Percentiles rank a stretch among this genome's conserved stretches.
Conservation (phyloP, 257 asterid genomes). For the Nicotiana paniculata region DNA sequence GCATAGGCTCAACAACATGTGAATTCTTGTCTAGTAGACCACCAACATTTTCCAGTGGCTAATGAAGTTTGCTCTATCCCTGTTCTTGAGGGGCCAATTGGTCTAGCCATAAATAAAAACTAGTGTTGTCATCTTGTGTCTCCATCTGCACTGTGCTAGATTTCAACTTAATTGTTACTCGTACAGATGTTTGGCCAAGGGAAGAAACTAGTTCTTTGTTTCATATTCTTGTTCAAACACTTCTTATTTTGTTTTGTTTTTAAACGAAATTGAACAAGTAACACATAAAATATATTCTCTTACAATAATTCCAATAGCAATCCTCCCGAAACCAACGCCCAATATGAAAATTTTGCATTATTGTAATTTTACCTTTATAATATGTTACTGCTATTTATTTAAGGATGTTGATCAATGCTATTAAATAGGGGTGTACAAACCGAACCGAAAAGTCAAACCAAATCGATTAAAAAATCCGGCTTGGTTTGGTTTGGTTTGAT, state of each 20-base stretch:
- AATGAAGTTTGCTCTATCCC: conserved; percentile 2
- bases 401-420: no score
- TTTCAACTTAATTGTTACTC: no score
- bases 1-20: conserved; percentile 12
- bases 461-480: no score
- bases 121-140: background rate
- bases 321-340: background rate
- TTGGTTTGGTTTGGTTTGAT: no score
- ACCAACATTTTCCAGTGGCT: conserved; percentile 31
- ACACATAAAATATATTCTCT: background rate
- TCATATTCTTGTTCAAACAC: background rate
- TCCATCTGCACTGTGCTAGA: background rate
- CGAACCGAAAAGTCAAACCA: no score
- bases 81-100: background rate
- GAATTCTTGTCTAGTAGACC: conserved; percentile 32
- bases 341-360: no score
- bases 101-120: background rate
- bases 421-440: no score
- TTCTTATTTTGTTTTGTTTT: no score
- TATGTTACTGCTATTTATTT: no score
- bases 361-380: no score
- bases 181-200: background rate
- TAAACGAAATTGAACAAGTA: background rate
- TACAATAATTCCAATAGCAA: background rate
- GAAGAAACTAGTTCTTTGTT: background rate